Conservation (phyloP, 2,329 filamentous ascomycete genomes). For the Magnaporthiopsis rhizophila region DNA sequence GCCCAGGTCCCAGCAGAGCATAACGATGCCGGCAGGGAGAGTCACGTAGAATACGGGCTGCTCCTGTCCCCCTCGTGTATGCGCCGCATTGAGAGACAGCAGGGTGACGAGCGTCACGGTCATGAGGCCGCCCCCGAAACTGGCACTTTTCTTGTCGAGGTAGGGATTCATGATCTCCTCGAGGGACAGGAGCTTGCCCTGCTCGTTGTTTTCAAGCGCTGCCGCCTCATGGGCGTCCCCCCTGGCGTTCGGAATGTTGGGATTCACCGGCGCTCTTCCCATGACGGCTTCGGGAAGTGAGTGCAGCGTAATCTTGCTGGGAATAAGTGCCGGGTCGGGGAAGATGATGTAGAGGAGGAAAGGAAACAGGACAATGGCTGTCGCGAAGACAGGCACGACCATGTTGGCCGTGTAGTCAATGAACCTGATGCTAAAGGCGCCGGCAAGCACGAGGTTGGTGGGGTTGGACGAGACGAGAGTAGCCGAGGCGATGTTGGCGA, state of each 20-base stretch:
- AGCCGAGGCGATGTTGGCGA: constrained; percentile 67
- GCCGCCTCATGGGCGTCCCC: constrained; percentile 45
- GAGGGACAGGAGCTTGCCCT: constrained; percentile 49
- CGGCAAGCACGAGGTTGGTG: constrained; percentile 66
- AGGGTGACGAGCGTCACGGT: constrained; percentile 57
- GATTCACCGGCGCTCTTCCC: constrained; percentile 54
- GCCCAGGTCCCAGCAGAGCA: constrained; percentile 59
- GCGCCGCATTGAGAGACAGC: constrained; percentile 54
- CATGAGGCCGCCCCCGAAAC: constrained; percentile 59
- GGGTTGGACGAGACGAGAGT: constrained; percentile 73
- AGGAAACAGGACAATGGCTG: constrained; percentile 59
- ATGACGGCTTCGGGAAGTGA: constrained; percentile 52
- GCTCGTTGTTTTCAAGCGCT: constrained; percentile 34
- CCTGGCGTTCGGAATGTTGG: constrained; percentile 57
- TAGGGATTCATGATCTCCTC: constrained; percentile 73
- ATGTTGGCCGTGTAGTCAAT: constrained; percentile 70
- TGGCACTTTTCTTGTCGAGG: constrained; percentile 57
- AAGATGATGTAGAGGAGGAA: constrained; percentile 65
- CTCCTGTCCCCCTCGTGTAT: constrained; percentile 36
- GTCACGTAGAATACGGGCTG: constrained; percentile 62
- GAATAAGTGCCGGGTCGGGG: constrained; percentile 54
- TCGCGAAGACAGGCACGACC: constrained; percentile 64
- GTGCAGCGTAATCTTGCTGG: constrained; percentile 58
- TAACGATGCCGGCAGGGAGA: constrained; percentile 57
- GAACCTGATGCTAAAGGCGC: constrained; percentile 65